Base-by-base conservation (phyloP, 352 stramenopile species). In the Pythium folliculosum region DNA sequence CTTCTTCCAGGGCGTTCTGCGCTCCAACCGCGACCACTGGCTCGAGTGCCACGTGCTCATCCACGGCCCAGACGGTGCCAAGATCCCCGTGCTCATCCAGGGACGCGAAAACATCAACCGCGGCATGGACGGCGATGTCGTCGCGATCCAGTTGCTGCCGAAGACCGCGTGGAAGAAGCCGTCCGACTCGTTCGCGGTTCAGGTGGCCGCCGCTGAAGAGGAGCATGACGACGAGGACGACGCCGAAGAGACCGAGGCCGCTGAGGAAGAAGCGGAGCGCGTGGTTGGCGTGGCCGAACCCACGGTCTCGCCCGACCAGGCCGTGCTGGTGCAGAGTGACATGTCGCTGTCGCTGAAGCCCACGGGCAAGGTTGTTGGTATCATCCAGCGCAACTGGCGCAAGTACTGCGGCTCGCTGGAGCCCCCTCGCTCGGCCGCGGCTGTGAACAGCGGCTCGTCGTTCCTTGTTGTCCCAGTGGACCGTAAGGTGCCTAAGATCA, bases 81-180 rank as follows among this genome's bases (percentile, higher is more conserved):
- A 86, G 58, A 77, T 94, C 7, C 86, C 86, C 3, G 83, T 94
- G 57, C 62, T 94, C 27, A 70, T 94, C 16, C 78, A 91, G 59
- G 83, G 86, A 30, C 81, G 80, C 6, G 80, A 93, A 58, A 75
- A 98, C 74, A 96, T 99, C 38, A 99, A 99, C 77, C 89, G 98
- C 48, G 97, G 96, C 7, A 91, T 99, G 58, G 97, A 99, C 74
- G 98, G 97, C 19, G 98, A 99, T 76, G 70, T 98, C n/a, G 97
- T 99, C 1, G 96, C 91, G 1, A 94, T 99, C 65, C 86, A 98
- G 67, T 65, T 99, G 50, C 76, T 99, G 50, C 78, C 90, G 5
- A 86, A 98, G 60, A 71, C 74, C 0, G 72, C 89, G 58, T 94
- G 86, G 86, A 94, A 88, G 66, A 88, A 86, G 55, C 76, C 83